phyloP scores from a whole-genome alignment of 495 filamentous ascomycete genomes.

The Penicillium riverlandense region DNA sequence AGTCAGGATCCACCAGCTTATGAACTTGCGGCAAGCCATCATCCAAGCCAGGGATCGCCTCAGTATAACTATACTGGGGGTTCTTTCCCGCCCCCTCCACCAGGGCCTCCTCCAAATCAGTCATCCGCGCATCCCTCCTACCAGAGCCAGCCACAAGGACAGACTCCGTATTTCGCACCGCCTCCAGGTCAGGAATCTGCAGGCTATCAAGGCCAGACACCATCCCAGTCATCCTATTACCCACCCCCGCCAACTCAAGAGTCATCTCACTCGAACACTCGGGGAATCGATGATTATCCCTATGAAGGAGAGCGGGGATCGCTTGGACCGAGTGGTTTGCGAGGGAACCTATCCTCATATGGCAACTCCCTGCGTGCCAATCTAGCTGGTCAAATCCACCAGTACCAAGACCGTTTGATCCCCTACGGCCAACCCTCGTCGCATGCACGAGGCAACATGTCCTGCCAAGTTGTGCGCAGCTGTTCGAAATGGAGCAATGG shows the following conservation, averaged over 20 bases:
- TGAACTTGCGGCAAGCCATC: neutral
- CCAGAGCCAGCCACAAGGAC: constrained; percentile 6
- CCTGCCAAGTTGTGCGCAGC: constrained; percentile 64
- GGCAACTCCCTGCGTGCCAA: constrained; percentile 33
- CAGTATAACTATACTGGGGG: constrained; percentile 34
- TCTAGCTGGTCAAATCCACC: constrained; percentile 41
- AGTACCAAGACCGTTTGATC: constrained; percentile 36
- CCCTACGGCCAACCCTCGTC: constrained; percentile 16
- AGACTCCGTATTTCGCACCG: constrained; percentile 11
- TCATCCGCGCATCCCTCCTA: neutral
- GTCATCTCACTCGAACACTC: constrained; percentile 21
- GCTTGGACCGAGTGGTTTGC: constrained; percentile 21
- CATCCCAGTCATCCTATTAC: constrained; percentile 22
- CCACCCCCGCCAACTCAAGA: constrained; percentile 37
- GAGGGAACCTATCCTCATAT: constrained; percentile 29
- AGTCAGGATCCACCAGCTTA: neutral
- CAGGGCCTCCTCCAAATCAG: constrained; percentile 19
- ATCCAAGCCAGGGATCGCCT: constrained; percentile 3
- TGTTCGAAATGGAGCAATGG: constrained; percentile 68
- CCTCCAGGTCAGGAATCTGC: constrained; percentile 12
- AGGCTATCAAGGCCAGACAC: constrained; percentile 5
- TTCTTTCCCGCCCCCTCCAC: constrained; percentile 39
- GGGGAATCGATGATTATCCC: constrained; percentile 31
- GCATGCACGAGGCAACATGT: constrained; percentile 41
- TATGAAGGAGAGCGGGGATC: constrained; percentile 28